Percentiles rank a stretch among this genome's conserved stretches.
Evolutionary conservation across 768 basidiomycete genomes (phyloP).

Genomic region (Serendipita sp.): DNA sequence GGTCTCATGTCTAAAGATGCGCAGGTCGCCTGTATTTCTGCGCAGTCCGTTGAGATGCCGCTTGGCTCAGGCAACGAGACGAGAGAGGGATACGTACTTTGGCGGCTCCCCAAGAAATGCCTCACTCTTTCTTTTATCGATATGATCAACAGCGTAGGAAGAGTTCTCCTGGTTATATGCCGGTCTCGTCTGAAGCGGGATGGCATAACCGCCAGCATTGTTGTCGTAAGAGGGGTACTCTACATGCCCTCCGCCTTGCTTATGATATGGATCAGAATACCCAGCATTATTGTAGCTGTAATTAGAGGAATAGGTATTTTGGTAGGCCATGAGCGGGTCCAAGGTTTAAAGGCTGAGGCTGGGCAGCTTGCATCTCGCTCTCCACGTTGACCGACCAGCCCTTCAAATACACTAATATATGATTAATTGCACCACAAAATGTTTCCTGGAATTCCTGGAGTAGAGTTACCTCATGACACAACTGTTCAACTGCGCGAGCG

Average conservation of each 20-base stretch:
- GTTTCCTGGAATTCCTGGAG: constrained; percentile 5
- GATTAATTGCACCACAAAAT: background rate
- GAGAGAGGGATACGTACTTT: background rate
- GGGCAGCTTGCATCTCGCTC: background rate
- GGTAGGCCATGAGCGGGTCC: background rate
- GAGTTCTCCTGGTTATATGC: background rate
- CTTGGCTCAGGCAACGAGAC: background rate
- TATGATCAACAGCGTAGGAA: background rate
- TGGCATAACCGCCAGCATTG: background rate
- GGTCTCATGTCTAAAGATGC: constrained; percentile 29
- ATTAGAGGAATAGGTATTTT: background rate
- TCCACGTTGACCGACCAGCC: background rate
- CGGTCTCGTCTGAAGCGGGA: background rate
- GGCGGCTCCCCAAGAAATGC: background rate
- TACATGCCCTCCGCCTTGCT: background rate
- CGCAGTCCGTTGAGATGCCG: background rate
- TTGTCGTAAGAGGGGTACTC: background rate
- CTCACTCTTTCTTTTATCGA: background rate
- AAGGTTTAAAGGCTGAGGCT: background rate
- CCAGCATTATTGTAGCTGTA: constrained; percentile 5
- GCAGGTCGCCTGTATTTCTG: constrained; percentile 15
- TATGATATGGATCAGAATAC: background rate
- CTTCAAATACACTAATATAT: background rate
- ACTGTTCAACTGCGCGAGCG: constrained; percentile 30
- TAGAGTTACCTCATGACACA: constrained; percentile 4